These are phyloP conservation scores for button mushroom (Agaricus bisporus) DNA, from an alignment of 768 basidiomycete species.

Conservation along the genomic window DNA sequence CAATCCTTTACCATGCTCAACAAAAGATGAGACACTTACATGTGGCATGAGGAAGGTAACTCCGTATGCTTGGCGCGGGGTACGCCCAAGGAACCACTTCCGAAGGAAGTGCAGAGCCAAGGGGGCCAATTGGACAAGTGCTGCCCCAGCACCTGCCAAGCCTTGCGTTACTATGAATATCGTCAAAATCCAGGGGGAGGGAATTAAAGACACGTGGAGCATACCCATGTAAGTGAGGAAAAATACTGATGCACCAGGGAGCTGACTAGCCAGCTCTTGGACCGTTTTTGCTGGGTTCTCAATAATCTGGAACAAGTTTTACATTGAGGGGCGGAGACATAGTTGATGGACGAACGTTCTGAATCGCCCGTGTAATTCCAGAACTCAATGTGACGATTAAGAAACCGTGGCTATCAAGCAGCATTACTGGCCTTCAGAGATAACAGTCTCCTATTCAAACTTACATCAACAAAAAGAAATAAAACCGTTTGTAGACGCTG, in stretches of 20 bases:
- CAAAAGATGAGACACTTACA: conserved; percentile 20
- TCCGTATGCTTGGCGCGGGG: conserved; percentile 55
- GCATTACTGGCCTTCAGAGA: not conserved
- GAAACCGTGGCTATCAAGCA: conserved; percentile 51
- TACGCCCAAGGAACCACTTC: conserved; percentile 62
- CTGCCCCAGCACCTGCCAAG: conserved; percentile 43
- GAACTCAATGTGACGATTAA: conserved; percentile 62
- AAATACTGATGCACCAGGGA: conserved; percentile 56
- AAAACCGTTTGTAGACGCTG: conserved; percentile 68
- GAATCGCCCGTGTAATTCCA: conserved; percentile 36
- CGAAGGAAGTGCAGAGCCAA: conserved; percentile 54
- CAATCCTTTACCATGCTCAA: not conserved
- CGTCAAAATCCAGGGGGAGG: not conserved
- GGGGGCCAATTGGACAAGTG: conserved; percentile 47
- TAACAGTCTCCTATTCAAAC: conserved; percentile 8
- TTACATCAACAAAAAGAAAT: conserved; percentile 56
- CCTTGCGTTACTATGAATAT: conserved; percentile 39
- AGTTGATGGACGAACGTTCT: conserved; percentile 17
- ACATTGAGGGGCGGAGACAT: not conserved
- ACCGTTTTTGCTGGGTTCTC: conserved; percentile 37
- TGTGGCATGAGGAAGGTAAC: conserved; percentile 52
- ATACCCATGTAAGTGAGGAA: conserved; percentile 56
- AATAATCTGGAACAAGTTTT: conserved; percentile 25
- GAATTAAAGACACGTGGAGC: not conserved
- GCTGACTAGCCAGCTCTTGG: conserved; percentile 35